Conservation (phyloP, 768 basidiomycete species). For the Phanerochaete sordida region DNA sequence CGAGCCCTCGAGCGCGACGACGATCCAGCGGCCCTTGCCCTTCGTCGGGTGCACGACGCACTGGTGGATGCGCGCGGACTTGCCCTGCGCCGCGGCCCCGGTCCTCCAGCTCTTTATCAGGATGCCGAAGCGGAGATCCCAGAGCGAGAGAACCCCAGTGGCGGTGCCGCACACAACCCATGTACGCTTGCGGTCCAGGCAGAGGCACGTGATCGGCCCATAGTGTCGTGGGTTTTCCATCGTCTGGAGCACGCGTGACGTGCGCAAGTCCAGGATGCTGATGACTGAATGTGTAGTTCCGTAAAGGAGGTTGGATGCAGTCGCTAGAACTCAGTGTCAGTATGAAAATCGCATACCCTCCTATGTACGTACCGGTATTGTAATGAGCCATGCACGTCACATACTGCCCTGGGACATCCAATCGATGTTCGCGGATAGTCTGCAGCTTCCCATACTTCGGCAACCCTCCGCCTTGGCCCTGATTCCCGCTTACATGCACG, state of each 20-base stretch:
- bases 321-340: slow-evolving; percentile 38
- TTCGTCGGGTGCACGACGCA: slow-evolving; percentile 81
- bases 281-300: slow-evolving; percentile 81
- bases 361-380: slow-evolving; percentile 53
- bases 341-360: not conserved
- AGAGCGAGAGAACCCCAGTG: slow-evolving; percentile 79
- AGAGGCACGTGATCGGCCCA: slow-evolving; percentile 84
- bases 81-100: slow-evolving; percentile 49
- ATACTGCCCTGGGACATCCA: slow-evolving; percentile 73
- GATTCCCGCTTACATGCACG: slow-evolving; percentile 57
- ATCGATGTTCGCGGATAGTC: slow-evolving; percentile 74
- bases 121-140: slow-evolving; percentile 95
- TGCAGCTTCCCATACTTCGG: slow-evolving; percentile 85
- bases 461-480: slow-evolving; percentile 47
- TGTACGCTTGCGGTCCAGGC: slow-evolving; percentile 76
- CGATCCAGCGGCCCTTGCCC: slow-evolving; percentile 86
- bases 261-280: slow-evolving; percentile 76
- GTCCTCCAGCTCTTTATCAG: slow-evolving; percentile 86
- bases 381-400: slow-evolving; percentile 83
- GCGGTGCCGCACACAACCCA: slow-evolving; percentile 92
- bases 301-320: slow-evolving; percentile 78
- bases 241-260: slow-evolving; percentile 71
- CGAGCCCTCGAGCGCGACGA: slow-evolving; percentile 68
- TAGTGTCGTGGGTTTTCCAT: slow-evolving; percentile 84
- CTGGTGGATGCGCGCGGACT: slow-evolving; percentile 62